phyloP scores from a whole-genome alignment of 1,284 basidiomycete species.

The Trametes pubescens region DNA sequence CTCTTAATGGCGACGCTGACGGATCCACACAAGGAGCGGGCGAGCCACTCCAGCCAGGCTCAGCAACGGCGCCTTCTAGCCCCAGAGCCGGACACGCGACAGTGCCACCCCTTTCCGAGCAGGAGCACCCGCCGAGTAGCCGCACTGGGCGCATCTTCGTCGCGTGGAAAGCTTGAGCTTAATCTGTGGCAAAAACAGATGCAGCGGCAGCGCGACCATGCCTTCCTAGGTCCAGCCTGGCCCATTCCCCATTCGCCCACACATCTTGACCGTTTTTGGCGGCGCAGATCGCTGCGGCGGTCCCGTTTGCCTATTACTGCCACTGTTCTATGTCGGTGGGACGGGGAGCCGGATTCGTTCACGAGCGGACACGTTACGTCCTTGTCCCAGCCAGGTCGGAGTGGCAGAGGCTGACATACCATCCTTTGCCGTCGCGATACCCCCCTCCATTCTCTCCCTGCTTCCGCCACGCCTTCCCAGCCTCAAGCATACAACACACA shows the following conservation, averaged over 20 bases:
- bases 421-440: constrained; percentile 4
- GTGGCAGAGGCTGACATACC: neutral
- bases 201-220: neutral
- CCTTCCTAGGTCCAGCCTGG: constrained; percentile 15
- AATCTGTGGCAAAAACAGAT: constrained; percentile 5
- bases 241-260: constrained; percentile 6
- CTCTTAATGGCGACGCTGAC: constrained; percentile 6
- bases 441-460: constrained; percentile 9
- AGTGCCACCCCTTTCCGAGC: constrained; percentile 14
- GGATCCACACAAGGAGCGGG: constrained; percentile 17
- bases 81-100: constrained; percentile 3
- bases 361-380: neutral
- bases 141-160: constrained; percentile 33
- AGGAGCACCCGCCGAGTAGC: constrained; percentile 20
- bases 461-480: constrained; percentile 14
- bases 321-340: constrained; percentile 8
- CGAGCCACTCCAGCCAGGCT: constrained; percentile 10
- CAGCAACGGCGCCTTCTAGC: constrained; percentile 8
- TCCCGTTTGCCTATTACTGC: constrained; percentile 10
- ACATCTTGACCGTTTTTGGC: neutral
- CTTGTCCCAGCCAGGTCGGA: constrained; percentile 3
- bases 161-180: constrained; percentile 32
- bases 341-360: constrained; percentile 14
- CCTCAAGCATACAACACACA: neutral
- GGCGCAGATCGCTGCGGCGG: constrained; percentile 22